Evolutionary conservation across 2,329 filamentous ascomycete species (phyloP).

Genomic region (Akanthomyces dipterigenus): DNA sequence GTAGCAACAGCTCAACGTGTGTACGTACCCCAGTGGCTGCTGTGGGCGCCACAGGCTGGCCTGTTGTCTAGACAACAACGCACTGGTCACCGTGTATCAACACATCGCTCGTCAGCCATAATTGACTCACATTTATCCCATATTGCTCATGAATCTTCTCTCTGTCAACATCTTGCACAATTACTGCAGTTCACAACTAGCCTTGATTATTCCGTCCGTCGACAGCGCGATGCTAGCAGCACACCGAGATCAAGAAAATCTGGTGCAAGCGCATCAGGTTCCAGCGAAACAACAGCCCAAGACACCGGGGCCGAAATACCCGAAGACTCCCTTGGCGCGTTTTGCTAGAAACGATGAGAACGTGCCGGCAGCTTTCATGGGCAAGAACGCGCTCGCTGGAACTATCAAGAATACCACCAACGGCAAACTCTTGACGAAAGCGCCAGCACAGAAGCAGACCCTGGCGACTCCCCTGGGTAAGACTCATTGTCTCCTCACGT

Average conservation of each 20-base stretch:
- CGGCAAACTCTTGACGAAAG: conserved; percentile 43
- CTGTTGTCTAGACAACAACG: conserved; percentile 13
- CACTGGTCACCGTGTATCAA: conserved; percentile 4
- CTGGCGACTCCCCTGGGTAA: conserved; percentile 78
- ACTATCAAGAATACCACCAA: conserved; percentile 35
- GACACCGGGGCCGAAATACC: conserved; percentile 68
- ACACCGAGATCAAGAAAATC: conserved; percentile 81
- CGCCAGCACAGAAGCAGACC: conserved; percentile 39
- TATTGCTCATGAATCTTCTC: not conserved
- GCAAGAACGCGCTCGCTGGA: conserved; percentile 40
- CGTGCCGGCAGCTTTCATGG: conserved; percentile 36
- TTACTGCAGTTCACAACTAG: not conserved
- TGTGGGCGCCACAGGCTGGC: conserved; percentile 3
- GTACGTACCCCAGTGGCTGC: conserved; percentile 2
- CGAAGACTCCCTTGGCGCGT: conserved; percentile 77
- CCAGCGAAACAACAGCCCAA: conserved; percentile 73
- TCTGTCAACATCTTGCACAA: not conserved
- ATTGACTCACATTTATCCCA: not conserved
- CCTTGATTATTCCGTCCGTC: too few species aligned
- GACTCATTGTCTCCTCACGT: conserved; percentile 17
- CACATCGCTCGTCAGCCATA: not conserved
- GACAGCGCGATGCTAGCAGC: conserved; percentile 59
- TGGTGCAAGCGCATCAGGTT: conserved; percentile 67
- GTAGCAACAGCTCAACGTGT: not conserved
- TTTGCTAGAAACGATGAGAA: conserved; percentile 77